Conservation (phyloP, 2,329 filamentous ascomycete genomes). For the Aspergillus fumigatiaffinis region DNA sequence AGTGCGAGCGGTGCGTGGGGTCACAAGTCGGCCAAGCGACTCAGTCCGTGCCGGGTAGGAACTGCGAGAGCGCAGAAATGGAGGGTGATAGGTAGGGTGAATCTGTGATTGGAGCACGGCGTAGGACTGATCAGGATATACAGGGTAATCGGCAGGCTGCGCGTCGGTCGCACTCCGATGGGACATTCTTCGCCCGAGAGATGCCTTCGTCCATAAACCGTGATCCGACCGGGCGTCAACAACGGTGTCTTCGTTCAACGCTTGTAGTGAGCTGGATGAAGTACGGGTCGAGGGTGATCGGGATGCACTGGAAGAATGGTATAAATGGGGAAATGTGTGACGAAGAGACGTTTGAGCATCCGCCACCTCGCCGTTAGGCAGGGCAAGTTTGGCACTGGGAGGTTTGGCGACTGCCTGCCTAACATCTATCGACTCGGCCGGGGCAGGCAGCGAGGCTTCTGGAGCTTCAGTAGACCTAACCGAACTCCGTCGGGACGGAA, state of each 20-base stretch:
- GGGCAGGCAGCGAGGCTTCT: constrained; percentile 14
- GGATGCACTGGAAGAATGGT: constrained; percentile 34
- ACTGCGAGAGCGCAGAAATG: constrained; percentile 39
- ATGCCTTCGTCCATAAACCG: constrained; percentile 18
- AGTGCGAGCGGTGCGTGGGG: constrained; percentile 34
- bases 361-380: constrained; percentile 19
- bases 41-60: constrained; percentile 42
- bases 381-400: constrained; percentile 23
- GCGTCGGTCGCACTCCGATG: constrained; percentile 23
- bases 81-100: constrained; percentile 38
- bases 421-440: constrained; percentile 19
- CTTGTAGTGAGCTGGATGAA: constrained; percentile 41
- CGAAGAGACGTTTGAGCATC: constrained; percentile 31
- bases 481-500: constrained; percentile 13
- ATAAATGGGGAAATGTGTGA: constrained; percentile 30
- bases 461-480: constrained; percentile 20
- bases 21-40: constrained; percentile 14
- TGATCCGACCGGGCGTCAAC: constrained; percentile 34
- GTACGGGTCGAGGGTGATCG: constrained; percentile 36
- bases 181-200: constrained; percentile 25
- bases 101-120: constrained; percentile 43
- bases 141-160: constrained; percentile 34
- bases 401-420: constrained; percentile 21
- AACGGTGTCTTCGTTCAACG: constrained; percentile 37
- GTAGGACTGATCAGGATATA: constrained; percentile 49